Percentiles rank a stretch among this genome's conserved stretches.
Conservation (phyloP, 179 eudicot genomes). For the Amaranthus tricolor region DNA sequence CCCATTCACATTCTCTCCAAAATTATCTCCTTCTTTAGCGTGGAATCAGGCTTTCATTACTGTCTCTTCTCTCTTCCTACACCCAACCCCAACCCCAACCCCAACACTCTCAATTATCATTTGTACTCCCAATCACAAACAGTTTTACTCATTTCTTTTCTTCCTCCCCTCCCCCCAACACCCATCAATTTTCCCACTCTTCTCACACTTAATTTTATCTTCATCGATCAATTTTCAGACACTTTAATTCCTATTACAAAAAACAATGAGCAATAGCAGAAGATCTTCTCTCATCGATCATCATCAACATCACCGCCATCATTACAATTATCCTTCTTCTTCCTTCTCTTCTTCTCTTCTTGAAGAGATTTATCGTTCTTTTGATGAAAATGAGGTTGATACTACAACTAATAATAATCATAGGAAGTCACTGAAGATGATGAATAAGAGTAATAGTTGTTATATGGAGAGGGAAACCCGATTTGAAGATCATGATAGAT, state of each 20-base stretch:
- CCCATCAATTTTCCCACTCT: conserved; percentile 25
- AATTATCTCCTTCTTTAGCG: conserved; percentile 34
- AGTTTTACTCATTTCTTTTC: neutral
- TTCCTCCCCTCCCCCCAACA: neutral
- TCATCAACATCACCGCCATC: neutral
- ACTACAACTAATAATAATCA: neutral
- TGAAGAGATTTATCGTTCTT: conserved; percentile 77
- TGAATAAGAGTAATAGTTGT: neutral
- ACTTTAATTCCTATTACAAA: neutral
- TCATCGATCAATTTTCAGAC: conserved; percentile 3
- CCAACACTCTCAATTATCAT: neutral
- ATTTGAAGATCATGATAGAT: neutral
- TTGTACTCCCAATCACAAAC: conserved; percentile 26
- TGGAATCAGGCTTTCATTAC: conserved; percentile 49
- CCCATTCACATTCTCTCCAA: neutral
- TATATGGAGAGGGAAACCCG: conserved; percentile 13
- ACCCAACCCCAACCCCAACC: neutral
- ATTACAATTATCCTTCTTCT: conserved; percentile 41
- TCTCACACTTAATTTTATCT: conserved; percentile 1
- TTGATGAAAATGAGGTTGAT: conserved; percentile 37
- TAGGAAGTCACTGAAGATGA: conserved; percentile 29
- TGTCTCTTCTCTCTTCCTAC: conserved; percentile 19
- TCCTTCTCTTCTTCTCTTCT: conserved; percentile 82
- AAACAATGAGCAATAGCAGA: conserved; percentile 6
- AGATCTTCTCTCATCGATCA: conserved; percentile 10